phyloP scores from a whole-genome alignment of 2,329 filamentous ascomycete species.

The Aurifilum marmelostoma region DNA sequence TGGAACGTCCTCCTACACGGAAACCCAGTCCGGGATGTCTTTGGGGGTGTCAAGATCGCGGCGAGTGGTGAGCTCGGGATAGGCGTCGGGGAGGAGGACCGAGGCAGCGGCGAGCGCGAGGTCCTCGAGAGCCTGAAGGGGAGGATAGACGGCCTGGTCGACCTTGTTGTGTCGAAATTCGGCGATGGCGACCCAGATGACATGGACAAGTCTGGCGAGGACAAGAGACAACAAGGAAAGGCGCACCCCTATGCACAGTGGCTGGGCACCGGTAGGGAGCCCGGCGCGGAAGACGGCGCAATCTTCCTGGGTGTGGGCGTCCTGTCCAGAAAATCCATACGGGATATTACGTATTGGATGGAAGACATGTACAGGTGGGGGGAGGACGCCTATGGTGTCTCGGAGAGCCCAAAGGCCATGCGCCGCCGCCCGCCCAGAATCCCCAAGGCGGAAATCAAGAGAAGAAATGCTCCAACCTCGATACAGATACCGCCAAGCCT shows the following conservation, averaged over 20 bases:
- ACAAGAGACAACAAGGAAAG: conserved; percentile 33
- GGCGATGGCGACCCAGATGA: conserved; percentile 52
- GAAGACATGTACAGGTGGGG: conserved; percentile 86
- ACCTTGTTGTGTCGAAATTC: conserved; percentile 86
- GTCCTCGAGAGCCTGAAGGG: conserved; percentile 87
- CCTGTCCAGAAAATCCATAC: conserved; percentile 71
- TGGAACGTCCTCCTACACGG: conserved; percentile 93
- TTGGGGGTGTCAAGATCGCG: conserved; percentile 83
- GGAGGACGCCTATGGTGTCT: conserved; percentile 81
- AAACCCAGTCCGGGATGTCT: conserved; percentile 80
- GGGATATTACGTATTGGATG: conserved; percentile 81
- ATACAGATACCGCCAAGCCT: conserved; percentile 28
- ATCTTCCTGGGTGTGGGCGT: conserved; percentile 83
- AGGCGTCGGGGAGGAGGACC: conserved; percentile 93
- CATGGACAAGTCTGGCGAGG: conserved; percentile 34
- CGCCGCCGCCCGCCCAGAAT: conserved; percentile 54
- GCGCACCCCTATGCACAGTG: conserved; percentile 51
- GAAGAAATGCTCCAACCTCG: conserved; percentile 35
- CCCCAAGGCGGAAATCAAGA: conserved; percentile 15
- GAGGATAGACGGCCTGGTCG: conserved; percentile 81
- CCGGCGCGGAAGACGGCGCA: conserved; percentile 76
- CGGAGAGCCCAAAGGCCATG: conserved; percentile 73
- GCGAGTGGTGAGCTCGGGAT: conserved; percentile 90
- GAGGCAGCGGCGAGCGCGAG: conserved; percentile 90
- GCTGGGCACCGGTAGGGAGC: conserved; percentile 73